Conservation (phyloP, 352 stramenopile species). For the Blastocystis sp. region DNA sequence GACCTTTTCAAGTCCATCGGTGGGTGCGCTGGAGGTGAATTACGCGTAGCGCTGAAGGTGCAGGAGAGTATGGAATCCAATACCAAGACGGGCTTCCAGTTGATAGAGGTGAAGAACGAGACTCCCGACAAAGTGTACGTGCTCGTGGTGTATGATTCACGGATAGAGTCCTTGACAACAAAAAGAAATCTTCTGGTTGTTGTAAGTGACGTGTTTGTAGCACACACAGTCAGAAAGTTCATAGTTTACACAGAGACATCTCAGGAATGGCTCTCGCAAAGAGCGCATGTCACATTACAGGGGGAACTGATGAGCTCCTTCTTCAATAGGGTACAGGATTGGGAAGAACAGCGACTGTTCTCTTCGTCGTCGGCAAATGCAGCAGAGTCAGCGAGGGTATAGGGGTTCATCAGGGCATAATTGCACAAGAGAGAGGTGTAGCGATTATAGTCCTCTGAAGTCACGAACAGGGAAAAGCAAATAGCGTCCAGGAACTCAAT, state of each 20-base stretch:
- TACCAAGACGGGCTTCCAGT: constrained; percentile 43
- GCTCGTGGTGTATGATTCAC: background rate
- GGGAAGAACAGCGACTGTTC: background rate
- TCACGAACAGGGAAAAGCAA: constrained; percentile 40
- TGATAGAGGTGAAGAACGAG: constrained; percentile 63
- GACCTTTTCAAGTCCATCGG: constrained; percentile 43
- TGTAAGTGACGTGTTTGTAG: background rate
- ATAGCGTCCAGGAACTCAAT: constrained; percentile 34
- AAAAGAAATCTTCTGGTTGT: background rate
- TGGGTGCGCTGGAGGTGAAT: background rate
- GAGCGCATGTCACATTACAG: too few species aligned
- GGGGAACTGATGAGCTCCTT: too few species aligned
- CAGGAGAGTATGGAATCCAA: constrained; percentile 45
- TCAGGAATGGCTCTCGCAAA: too few species aligned
- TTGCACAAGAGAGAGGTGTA: too few species aligned
- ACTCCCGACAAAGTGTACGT: constrained; percentile 29
- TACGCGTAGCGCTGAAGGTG: constrained; percentile 41
- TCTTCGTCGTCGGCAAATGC: too few species aligned
- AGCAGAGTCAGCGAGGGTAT: too few species aligned
- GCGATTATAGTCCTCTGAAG: constrained; percentile 2
- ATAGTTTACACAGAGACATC: too few species aligned
- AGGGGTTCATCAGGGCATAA: too few species aligned
- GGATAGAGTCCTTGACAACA: background rate
- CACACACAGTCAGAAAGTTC: background rate
- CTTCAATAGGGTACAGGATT: too few species aligned